These are phyloP conservation scores for Endotrypanum monterogeii DNA, from an alignment of 208 protist species.

Conservation along the genomic window DNA sequence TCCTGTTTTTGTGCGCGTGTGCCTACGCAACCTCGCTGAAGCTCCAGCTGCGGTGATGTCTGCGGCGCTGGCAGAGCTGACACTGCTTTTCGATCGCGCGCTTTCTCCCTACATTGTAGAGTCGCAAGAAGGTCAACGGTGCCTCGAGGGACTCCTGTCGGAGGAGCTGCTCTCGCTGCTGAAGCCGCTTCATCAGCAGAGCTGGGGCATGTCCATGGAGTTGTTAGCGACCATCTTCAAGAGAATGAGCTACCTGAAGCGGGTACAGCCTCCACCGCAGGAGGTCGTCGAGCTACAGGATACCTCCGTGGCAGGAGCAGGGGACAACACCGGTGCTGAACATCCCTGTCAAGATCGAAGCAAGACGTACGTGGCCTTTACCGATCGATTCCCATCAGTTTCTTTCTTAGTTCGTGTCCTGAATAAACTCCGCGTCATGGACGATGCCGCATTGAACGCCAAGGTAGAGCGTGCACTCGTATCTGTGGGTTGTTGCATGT, in stretches of 20 bases:
- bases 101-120: slow-evolving; percentile 86
- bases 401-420: slow-evolving; percentile 79
- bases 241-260: slow-evolving; percentile 82
- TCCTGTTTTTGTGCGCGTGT: slow-evolving; percentile 59
- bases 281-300: slow-evolving; percentile 25
- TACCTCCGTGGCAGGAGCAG: slow-evolving; percentile 3
- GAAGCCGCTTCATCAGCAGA: slow-evolving; percentile 74
- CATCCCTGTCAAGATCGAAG: slow-evolving; percentile 6
- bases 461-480: slow-evolving; percentile 77
- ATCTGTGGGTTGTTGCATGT: slow-evolving; percentile 74
- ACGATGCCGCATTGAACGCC: slow-evolving; percentile 78
- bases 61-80: slow-evolving; percentile 53
- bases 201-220: slow-evolving; percentile 71
- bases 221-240: slow-evolving; percentile 64
- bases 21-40: slow-evolving; percentile 67
- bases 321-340: neutral
- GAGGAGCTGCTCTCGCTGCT: slow-evolving; percentile 70
- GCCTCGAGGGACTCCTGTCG: slow-evolving; percentile 72
- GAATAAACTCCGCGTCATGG: slow-evolving; percentile 82
- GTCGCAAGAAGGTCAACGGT: slow-evolving; percentile 58
- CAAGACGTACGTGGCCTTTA: slow-evolving; percentile 41
- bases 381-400: slow-evolving; percentile 64
- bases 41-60: slow-evolving; percentile 50
- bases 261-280: slow-evolving; percentile 34
- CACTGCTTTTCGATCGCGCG: slow-evolving; percentile 56